Conservation (phyloP, 345 rosid species). For the Linum trigynum region DNA sequence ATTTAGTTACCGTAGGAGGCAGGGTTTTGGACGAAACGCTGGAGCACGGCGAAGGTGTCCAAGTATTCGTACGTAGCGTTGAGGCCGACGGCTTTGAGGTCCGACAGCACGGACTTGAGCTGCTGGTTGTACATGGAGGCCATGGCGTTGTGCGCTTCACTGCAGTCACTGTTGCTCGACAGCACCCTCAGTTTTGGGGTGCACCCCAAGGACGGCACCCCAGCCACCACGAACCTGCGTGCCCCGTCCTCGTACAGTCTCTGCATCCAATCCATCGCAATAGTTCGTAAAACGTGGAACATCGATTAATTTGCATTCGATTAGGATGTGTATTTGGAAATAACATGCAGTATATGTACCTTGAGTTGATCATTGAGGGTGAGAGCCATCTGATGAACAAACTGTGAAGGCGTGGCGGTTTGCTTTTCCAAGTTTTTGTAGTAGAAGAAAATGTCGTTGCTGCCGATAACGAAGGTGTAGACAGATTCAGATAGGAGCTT, state of each 20-base stretch:
- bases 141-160: constrained; percentile 32
- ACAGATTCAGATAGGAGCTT: constrained; percentile 40
- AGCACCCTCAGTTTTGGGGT: constrained; percentile 38
- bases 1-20: constrained; percentile 34
- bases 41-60: constrained; percentile 35
- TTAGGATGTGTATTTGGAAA: not conserved
- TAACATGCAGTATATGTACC: constrained; percentile 31
- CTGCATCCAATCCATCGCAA: constrained; percentile 22
- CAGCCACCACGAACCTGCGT: constrained; percentile 42
- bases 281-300: not conserved
- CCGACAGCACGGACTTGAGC: constrained; percentile 28
- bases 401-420: constrained; percentile 28
- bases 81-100: constrained; percentile 25
- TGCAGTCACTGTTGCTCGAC: constrained; percentile 33
- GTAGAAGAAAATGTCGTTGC: constrained; percentile 58
- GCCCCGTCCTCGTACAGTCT: constrained; percentile 34
- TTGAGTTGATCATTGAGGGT: constrained; percentile 43
- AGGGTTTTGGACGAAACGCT: constrained; percentile 38
- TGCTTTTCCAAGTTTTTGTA: constrained; percentile 25
- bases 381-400: constrained; percentile 32
- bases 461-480: constrained; percentile 40
- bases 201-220: constrained; percentile 50
- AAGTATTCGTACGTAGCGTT: constrained; percentile 44
- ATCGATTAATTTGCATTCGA: not conserved
- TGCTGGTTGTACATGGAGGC: constrained; percentile 36